Base-by-base conservation (phyloP, 352 stramenopile species). In the Lagenidium giganteum region DNA sequence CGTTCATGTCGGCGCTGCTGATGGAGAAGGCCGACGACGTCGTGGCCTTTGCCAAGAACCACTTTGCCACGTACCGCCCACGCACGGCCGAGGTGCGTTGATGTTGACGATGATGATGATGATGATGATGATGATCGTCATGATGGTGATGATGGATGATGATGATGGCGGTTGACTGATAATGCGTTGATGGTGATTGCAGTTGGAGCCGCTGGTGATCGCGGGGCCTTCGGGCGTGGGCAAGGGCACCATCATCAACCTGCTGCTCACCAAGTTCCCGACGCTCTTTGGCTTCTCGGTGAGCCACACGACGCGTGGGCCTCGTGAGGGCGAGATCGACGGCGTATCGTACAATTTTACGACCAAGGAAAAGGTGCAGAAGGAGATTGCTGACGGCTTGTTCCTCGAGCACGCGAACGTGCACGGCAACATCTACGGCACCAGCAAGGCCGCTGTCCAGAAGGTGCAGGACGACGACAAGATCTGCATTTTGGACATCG, bases 401-500 rank as follows among this genome's bases (percentile, higher is more conserved):
- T 99, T 99, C 68, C 61, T 99, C 23, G 96, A 99, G 58, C 88
- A 97, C 57, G 96, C 95, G 5, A 53, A 96, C 41, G 96, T 99
- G 28, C 95, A 98, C 63, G 90, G 87, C 38, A 98, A 98, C 58
- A 83, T 97, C 47, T 98, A 98, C 60, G 95, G 95, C 51, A 98
- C 95, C 31, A 95, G 83, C 57, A 87, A 95, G 41, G 64, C 62
- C 23, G 71, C 87, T 11, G 90, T 98, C 14, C 55, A 93, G 61
- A 73, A 80, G 41, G 95, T 99, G 21, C 75, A 91, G 54, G 64
- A 83, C 17, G 57, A 88, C 53, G 78, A 84, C 23, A 97, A 97
- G 67, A 94, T 99, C 49, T 98, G 95, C 67, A 93, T 99, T 36
- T 56, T 99, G 25, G 96, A 99, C 66, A 98, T 99, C 46, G 96